Evolutionary conservation across 2,329 filamentous ascomycete species (phyloP).

Genomic region (Verticillium isaacii): DNA sequence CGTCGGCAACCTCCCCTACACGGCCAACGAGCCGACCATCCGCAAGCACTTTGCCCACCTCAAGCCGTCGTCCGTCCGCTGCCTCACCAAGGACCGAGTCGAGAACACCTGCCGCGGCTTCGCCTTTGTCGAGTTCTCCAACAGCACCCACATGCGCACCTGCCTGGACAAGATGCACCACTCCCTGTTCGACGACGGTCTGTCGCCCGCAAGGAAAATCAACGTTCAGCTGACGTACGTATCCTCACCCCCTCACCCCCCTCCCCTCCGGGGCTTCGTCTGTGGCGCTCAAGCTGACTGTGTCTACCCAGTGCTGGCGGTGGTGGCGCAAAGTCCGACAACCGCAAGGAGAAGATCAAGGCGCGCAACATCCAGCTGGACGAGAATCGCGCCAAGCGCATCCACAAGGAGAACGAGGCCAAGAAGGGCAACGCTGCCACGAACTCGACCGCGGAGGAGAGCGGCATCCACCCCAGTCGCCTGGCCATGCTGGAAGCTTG

Average conservation of each 20-base stretch:
- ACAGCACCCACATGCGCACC: conserved; percentile 86
- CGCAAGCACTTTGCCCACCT: conserved; percentile 74
- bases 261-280: neutral
- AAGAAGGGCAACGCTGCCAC: conserved; percentile 28
- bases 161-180: conserved; percentile 90
- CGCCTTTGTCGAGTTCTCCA: conserved; percentile 85
- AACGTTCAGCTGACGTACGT: conserved; percentile 87
- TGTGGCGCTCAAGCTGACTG: neutral
- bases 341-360: conserved; percentile 70
- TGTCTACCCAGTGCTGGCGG: conserved; percentile 63
- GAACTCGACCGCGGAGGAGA: conserved; percentile 15
- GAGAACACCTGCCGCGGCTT: conserved; percentile 66
- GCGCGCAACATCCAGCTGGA: conserved; percentile 83
- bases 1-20: conserved; percentile 84
- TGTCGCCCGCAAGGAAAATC: conserved; percentile 63
- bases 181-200: conserved; percentile 61
- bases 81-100: conserved; percentile 62
- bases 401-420: conserved; percentile 35
- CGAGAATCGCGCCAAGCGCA: conserved; percentile 51
- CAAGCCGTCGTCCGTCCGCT: conserved; percentile 64
- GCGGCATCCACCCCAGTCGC: conserved; percentile 47
- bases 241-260: neutral
- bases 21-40: conserved; percentile 66
- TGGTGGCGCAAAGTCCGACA: conserved; percentile 73
- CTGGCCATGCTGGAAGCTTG: conserved; percentile 22